These are phyloP conservation scores for Xylaria castorea DNA, from an alignment of 495 filamentous ascomycete species.

Conservation along the genomic window DNA sequence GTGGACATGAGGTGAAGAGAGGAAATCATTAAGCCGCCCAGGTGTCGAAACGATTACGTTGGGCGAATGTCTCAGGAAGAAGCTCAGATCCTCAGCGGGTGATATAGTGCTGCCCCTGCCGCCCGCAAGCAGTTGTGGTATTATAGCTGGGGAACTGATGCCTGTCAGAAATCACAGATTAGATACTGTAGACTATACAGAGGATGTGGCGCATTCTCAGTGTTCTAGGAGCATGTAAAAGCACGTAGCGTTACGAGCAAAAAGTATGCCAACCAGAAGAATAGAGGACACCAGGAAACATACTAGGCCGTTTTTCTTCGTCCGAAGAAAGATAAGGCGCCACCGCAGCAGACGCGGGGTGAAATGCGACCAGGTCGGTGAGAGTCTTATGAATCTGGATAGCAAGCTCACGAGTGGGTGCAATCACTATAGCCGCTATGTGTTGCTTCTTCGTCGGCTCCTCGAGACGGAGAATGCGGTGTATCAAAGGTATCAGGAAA, in stretches of 20 bases:
- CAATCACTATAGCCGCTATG: constrained; percentile 87
- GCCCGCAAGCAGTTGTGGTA: constrained; percentile 89
- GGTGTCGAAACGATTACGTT: constrained; percentile 90
- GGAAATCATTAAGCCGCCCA: constrained; percentile 84
- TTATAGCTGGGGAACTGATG: constrained; percentile 62
- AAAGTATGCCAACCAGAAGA: not conserved
- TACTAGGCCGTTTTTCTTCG: constrained; percentile 59
- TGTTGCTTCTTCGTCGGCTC: constrained; percentile 87
- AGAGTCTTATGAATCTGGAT: constrained; percentile 89
- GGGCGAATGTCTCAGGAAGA: constrained; percentile 78
- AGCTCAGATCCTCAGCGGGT: constrained; percentile 81
- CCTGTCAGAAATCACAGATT: constrained; percentile 20
- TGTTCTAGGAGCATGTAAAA: not conserved
- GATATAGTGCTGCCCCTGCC: constrained; percentile 69
- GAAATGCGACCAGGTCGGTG: constrained; percentile 76
- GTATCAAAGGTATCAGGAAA: constrained; percentile 87
- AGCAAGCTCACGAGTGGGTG: constrained; percentile 92
- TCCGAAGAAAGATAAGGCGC: constrained; percentile 52
- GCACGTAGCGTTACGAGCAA: not conserved
- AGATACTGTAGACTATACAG: not conserved
- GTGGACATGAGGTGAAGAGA: constrained; percentile 90
- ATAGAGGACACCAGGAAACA: not conserved
- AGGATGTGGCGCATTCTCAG: not conserved
- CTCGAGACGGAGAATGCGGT: constrained; percentile 73
- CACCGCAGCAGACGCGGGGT: constrained; percentile 72